A percentile compares a stretch with the other conserved stretches of the same genome.
Conservation (phyloP, 1,284 basidiomycete species). For the Sanghuangporus sanghuang region DNA sequence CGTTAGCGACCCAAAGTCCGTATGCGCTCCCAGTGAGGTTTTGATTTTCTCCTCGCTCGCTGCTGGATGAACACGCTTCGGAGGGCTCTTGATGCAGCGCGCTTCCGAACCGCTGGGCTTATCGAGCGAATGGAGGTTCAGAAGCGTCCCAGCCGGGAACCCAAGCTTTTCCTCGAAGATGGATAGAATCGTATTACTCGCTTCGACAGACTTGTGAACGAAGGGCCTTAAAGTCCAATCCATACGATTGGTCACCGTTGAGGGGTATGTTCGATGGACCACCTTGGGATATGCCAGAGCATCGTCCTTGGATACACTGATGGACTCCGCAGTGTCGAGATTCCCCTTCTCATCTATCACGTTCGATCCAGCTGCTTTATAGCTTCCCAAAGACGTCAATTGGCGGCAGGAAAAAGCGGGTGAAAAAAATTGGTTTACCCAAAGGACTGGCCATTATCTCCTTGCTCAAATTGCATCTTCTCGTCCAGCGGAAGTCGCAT, state of each 20-base stretch:
- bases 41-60: slow-evolving; percentile 23
- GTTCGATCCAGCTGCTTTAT: slow-evolving; percentile 58
- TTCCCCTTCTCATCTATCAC: slow-evolving; percentile 57
- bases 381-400: slow-evolving; percentile 32
- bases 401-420: not conserved
- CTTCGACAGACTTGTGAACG: slow-evolving; percentile 47
- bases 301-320: slow-evolving; percentile 66
- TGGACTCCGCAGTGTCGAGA: slow-evolving; percentile 55
- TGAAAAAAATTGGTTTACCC: slow-evolving; percentile 42
- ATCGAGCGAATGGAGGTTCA: slow-evolving; percentile 37
- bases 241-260: slow-evolving; percentile 46
- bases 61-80: not conserved
- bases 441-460: slow-evolving; percentile 55
- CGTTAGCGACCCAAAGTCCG: slow-evolving; percentile 42
- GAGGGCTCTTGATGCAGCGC: slow-evolving; percentile 44
- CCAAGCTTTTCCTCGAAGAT: slow-evolving; percentile 54
- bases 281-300: slow-evolving; percentile 48
- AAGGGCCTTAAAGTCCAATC: slow-evolving; percentile 46
- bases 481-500: slow-evolving; percentile 56
- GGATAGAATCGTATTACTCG: slow-evolving; percentile 48
- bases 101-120: slow-evolving; percentile 56
- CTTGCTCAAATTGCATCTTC: slow-evolving; percentile 62
- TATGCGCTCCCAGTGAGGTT: slow-evolving; percentile 46
- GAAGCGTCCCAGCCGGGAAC: slow-evolving; percentile 46
- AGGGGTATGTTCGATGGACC: slow-evolving; percentile 50